These are phyloP conservation scores for Aspergillus phoenicis DNA, from an alignment of 2,329 filamentous ascomycete species.

Conservation along the genomic window DNA sequence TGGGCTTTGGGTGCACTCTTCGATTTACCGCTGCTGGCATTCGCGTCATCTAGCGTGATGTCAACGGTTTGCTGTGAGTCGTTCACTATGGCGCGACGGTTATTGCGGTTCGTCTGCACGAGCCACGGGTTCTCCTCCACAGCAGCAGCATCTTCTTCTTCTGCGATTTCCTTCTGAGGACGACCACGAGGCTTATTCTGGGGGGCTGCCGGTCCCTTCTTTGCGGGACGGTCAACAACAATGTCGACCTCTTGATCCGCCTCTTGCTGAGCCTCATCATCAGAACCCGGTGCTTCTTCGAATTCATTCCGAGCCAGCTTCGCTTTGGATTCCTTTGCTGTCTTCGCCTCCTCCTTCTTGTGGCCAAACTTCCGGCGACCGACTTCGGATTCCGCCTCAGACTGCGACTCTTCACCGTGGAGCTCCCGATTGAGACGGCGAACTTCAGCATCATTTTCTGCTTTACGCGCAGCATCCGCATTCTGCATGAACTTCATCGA, in stretches of 20 bases:
- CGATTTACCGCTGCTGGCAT: conserved; percentile 18
- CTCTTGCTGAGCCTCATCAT: conserved; percentile 38
- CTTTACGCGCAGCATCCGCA: conserved; percentile 75
- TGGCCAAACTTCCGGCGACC: conserved; percentile 60
- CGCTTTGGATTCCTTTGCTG: conserved; percentile 32
- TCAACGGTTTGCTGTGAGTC: conserved; percentile 37
- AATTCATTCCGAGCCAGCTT: conserved; percentile 56
- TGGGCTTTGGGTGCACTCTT: conserved; percentile 24
- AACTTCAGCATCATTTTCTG: conserved; percentile 77
- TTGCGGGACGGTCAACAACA: conserved; percentile 30
- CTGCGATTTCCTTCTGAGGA: conserved; percentile 17
- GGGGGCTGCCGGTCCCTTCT: conserved; percentile 19
- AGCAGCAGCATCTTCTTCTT: conserved; percentile 24
- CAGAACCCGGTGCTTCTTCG: conserved; percentile 61
- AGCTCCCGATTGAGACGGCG: conserved; percentile 72
- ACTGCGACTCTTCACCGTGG: conserved; percentile 62
- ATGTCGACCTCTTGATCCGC: conserved; percentile 40
- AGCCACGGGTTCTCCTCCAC: conserved; percentile 43
- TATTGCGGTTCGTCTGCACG: conserved; percentile 37
- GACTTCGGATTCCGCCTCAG: conserved; percentile 56
- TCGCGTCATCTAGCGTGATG: conserved; percentile 33
- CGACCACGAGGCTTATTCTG: conserved; percentile 24
- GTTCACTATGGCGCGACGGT: conserved; percentile 31
- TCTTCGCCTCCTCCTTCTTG: conserved; percentile 32
- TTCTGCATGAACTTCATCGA: conserved; percentile 94